Evolutionary conservation across 805 yeast genomes (phyloP).

Genomic region (Pichia phayaonensis): DNA sequence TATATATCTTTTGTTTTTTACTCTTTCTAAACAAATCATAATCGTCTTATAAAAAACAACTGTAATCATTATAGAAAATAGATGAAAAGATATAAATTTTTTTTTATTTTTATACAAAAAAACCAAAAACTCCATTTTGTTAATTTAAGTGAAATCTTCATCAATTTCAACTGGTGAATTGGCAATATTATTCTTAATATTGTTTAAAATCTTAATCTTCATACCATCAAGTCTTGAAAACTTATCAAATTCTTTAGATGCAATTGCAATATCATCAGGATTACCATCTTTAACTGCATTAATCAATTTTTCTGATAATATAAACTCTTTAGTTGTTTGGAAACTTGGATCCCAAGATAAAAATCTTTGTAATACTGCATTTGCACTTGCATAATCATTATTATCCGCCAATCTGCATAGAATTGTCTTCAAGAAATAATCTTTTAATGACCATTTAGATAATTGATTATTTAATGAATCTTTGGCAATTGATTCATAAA

Average conservation of each 20-base stretch:
- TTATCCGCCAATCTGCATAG: conserved; percentile 71
- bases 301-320: conserved; percentile 56
- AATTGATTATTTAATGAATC: conserved; percentile 66
- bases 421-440: conserved; percentile 77
- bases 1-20: not conserved
- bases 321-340: conserved; percentile 66
- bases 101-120: too few species aligned
- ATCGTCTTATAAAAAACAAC: not conserved
- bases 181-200: conserved; percentile 51
- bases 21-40: not conserved
- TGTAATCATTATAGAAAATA: not conserved
- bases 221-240: conserved; percentile 84
- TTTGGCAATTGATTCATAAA: conserved; percentile 72
- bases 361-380: conserved; percentile 58
- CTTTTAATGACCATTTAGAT: conserved; percentile 88
- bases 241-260: conserved; percentile 78
- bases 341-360: conserved; percentile 69
- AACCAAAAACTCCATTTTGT: not conserved
- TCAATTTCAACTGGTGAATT: conserved; percentile 28
- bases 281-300: conserved; percentile 78
- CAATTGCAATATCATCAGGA: conserved; percentile 62
- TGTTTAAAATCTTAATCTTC: conserved; percentile 76
- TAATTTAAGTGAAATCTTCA: conserved; percentile 30
- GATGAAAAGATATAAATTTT: too few species aligned
- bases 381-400: conserved; percentile 82